Evolutionary conservation across 2,329 filamentous ascomycete genomes (phyloP).

Genomic region (Fusarium sp.): DNA sequence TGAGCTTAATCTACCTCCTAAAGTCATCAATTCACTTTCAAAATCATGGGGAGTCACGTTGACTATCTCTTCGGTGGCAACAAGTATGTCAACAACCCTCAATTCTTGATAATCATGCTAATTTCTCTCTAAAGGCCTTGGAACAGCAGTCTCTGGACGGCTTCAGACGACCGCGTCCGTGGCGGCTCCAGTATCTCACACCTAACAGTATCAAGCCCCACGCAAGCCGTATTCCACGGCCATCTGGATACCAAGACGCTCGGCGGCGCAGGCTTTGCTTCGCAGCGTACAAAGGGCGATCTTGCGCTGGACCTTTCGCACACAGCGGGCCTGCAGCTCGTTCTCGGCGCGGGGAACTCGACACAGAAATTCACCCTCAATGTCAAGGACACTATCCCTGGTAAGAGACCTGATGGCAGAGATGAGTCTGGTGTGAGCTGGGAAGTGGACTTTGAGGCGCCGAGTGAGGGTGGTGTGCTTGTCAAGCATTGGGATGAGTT

Average conservation of each 20-base stretch:
- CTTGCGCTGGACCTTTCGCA: slow-evolving; percentile 71
- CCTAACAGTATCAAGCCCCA: slow-evolving; percentile 52
- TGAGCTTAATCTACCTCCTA: neutral
- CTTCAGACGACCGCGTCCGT: slow-evolving; percentile 81
- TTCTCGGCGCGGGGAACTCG: slow-evolving; percentile 63
- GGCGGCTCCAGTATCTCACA: slow-evolving; percentile 74
- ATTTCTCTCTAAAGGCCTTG: slow-evolving; percentile 61
- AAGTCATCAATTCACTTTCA: neutral
- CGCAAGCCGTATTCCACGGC: slow-evolving; percentile 72
- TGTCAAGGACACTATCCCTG: slow-evolving; percentile 76
- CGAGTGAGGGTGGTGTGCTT: slow-evolving; percentile 53
- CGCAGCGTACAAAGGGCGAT: slow-evolving; percentile 74
- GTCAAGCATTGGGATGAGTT: slow-evolving; percentile 74
- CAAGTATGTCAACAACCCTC: slow-evolving; percentile 44
- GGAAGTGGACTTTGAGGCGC: slow-evolving; percentile 74
- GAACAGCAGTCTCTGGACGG: slow-evolving; percentile 71
- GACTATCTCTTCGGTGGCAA: slow-evolving; percentile 57
- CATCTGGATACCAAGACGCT: slow-evolving; percentile 78
- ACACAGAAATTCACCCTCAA: slow-evolving; percentile 78
- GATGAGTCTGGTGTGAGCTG: slow-evolving; percentile 79
- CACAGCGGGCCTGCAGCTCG: slow-evolving; percentile 71
- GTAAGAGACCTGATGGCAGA: slow-evolving; percentile 70
- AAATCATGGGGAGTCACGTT: slow-evolving; percentile 37
- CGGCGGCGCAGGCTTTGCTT: slow-evolving; percentile 85
- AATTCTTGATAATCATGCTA: slow-evolving; percentile 1